Conservation (phyloP, 495 filamentous ascomycete species). For the Tuber aestivum region DNA sequence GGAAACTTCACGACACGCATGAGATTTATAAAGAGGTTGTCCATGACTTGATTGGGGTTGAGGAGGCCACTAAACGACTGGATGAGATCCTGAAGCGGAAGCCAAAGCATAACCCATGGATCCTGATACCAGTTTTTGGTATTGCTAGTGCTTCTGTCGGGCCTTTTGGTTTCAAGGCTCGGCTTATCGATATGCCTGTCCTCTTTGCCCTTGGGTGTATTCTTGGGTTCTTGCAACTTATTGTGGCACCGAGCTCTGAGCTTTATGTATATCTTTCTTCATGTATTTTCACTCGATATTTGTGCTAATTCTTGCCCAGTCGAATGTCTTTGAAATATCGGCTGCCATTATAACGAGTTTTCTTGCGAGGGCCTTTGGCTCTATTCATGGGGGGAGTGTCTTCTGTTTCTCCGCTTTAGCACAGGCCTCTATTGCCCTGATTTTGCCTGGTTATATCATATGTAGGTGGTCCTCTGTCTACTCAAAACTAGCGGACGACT, state of each 20-base stretch:
- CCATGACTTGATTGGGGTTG: conserved; percentile 77
- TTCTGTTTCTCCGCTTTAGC: conserved; percentile 94
- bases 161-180: conserved; percentile 84
- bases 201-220: conserved; percentile 79
- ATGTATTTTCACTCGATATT: neutral
- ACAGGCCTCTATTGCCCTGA: conserved; percentile 84
- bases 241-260: conserved; percentile 70
- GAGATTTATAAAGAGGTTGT: conserved; percentile 90
- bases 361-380: conserved; percentile 79
- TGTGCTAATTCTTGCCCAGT: conserved; percentile 39
- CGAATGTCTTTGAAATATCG: conserved; percentile 87
- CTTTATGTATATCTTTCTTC: conserved; percentile 50
- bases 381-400: conserved; percentile 59
- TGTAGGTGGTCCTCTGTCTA: conserved; percentile 40
- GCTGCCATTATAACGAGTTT: conserved; percentile 87
- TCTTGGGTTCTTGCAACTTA: conserved; percentile 74
- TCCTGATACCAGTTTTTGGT: conserved; percentile 77
- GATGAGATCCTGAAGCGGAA: conserved; percentile 59
- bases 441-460: conserved; percentile 83
- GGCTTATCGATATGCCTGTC: conserved; percentile 81
- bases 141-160: conserved; percentile 75
- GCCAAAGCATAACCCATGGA: conserved; percentile 61
- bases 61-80: conserved; percentile 69
- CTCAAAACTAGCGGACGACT: conserved; percentile 10
- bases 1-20: conserved; percentile 76